Conservation (phyloP, 805 yeast species). For the Metschnikowia cerradonensis region DNA sequence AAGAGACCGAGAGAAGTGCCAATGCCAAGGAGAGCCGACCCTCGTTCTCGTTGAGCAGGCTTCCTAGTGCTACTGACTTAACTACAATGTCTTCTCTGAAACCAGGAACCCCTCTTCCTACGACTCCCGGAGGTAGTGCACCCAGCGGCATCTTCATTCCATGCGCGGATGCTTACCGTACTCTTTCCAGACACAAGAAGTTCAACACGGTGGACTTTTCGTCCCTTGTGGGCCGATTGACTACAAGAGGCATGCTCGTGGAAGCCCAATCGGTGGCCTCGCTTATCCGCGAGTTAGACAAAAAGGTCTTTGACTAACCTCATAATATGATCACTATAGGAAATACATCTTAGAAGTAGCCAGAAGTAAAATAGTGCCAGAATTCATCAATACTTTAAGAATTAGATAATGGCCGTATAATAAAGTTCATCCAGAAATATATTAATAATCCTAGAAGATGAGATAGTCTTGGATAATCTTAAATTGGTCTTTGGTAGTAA, state of each 20-base stretch:
- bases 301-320: conserved; percentile 49
- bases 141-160: conserved; percentile 62
- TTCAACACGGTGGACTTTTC: conserved; percentile 72
- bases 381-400: too few species aligned
- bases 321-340: background rate
- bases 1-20: background rate
- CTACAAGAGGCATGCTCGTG: conserved; percentile 83
- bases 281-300: conserved; percentile 76
- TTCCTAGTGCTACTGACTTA: background rate
- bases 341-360: too few species aligned
- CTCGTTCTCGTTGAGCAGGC: background rate
- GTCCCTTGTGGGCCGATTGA: conserved; percentile 66
- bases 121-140: conserved; percentile 18
- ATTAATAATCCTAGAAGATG: too few species aligned
- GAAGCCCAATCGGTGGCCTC: conserved; percentile 90
- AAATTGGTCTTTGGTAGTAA: too few species aligned
- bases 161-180: conserved; percentile 85
- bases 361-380: too few species aligned
- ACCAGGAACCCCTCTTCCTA: conserved; percentile 19
- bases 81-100: background rate
- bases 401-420: too few species aligned
- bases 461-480: too few species aligned
- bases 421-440: too few species aligned
- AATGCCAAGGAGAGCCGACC: conserved; percentile 4
- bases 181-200: conserved; percentile 76